Base-by-base conservation (phyloP, 257 asterid species). In the Verbascum thapsus region DNA sequence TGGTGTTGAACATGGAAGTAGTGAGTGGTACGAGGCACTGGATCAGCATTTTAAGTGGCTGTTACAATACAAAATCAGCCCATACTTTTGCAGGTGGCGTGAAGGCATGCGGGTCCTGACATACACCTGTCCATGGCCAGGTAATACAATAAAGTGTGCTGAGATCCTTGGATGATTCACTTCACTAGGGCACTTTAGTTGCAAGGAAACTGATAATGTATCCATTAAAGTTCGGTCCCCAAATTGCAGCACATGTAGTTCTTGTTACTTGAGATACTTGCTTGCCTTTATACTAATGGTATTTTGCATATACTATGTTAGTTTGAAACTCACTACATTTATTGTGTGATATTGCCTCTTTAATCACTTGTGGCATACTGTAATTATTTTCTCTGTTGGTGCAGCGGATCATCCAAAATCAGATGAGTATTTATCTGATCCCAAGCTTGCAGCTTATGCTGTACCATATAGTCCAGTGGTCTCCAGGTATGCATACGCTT, bases 41-140 rank as follows among this genome's bases (percentile, higher is more conserved):
- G 97, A 94, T 82, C 86, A 73, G 81, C 99, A 94, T 77, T 94
- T 82, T 62, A 74, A 87, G 79, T 94, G 99, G 99, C 81, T 94
- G 67, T 94, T 94, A 74, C 95, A 87, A 64, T 94, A 74, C 64
- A 88, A 85, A 83, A 85, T 94, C 78, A 90, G 99, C 76, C 99
- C 99, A 11, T 94, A 85, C 79, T 94, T 94, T 72, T 94, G 99
- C 80, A 90, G 90, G 82, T 94, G 99, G 99, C 90, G 95, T 72
- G 96, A 94, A 56, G 74, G 88, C 66, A 94, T 94, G 99, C 84
- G 84, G 64, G 99, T 94, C 72, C 83, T 94, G 78, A 84, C 99
- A 22, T 94, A 94, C 84, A 90, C 97, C 67, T 83, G 90, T 48
- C 99, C 99, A 17, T 94, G 99, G 97, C 96, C 97, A 85, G 99